phyloP scores from a whole-genome alignment of 164 flowering plant species.

The Vitis riparia region DNA sequence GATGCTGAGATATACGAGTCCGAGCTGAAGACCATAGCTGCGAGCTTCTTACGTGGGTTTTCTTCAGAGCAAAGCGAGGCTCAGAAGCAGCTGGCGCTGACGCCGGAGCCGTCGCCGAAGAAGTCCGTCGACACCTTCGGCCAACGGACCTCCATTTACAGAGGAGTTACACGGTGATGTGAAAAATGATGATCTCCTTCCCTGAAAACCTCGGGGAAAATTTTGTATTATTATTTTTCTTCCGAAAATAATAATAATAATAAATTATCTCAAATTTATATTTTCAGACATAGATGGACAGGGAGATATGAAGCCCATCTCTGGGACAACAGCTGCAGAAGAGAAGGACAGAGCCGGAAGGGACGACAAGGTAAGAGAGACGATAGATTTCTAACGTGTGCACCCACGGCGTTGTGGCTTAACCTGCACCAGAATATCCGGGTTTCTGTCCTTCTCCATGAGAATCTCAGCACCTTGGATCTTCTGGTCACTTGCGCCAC shows the following conservation, averaged over 20 bases:
- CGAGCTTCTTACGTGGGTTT: constrained; percentile 52
- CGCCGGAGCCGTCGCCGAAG: constrained; percentile 27
- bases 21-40: constrained; percentile 59
- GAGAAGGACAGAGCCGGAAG: constrained; percentile 86
- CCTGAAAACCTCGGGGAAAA: too few relatives aligned
- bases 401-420: neutral
- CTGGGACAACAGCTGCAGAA: constrained; percentile 89
- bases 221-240: neutral
- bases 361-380: constrained; percentile 66
- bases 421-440: constrained; percentile 8
- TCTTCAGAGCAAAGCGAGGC: constrained; percentile 9
- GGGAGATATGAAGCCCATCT: constrained; percentile 89
- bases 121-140: constrained; percentile 71
- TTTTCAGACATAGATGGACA: constrained; percentile 79
- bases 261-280: neutral
- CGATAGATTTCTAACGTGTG: constrained; percentile 17
- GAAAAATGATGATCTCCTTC: neutral
- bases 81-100: constrained; percentile 21
- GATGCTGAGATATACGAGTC: constrained; percentile 40
- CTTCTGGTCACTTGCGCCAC: neutral
- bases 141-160: constrained; percentile 77
- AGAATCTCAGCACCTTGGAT: constrained; percentile 10
- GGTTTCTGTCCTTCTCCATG: too few relatives aligned
- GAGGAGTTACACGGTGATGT: constrained; percentile 74
- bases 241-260: neutral